Conservation (phyloP, 768 basidiomycete genomes). For the Lactarius tabidus region DNA sequence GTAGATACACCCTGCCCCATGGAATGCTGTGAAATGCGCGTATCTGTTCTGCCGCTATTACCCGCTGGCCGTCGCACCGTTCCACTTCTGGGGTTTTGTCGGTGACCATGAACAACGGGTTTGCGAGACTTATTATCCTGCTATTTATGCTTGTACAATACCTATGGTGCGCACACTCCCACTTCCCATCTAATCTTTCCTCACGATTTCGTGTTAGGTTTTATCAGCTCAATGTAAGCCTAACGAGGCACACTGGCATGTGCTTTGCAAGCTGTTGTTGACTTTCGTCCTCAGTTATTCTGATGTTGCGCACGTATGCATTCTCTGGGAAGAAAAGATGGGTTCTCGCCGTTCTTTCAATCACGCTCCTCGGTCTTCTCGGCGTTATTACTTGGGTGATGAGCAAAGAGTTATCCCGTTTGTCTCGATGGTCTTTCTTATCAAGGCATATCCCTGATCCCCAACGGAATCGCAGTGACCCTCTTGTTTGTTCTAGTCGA, state of each 20-base stretch:
- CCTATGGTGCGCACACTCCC: slow-evolving; percentile 11
- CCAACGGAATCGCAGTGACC: slow-evolving; percentile 2
- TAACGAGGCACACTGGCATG: background rate
- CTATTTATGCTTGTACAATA: slow-evolving; percentile 11
- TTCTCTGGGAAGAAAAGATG: slow-evolving; percentile 13
- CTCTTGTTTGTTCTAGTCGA: background rate
- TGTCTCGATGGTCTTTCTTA: background rate
- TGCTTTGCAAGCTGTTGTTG: background rate
- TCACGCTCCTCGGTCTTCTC: slow-evolving; percentile 2
- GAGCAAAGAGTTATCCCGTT: slow-evolving; percentile 1
- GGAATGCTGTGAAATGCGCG: slow-evolving; percentile 15
- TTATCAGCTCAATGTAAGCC: slow-evolving; percentile 17
- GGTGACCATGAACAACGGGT: background rate
- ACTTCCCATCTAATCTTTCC: background rate
- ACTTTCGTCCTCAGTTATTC: slow-evolving; percentile 8
- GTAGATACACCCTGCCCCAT: slow-evolving; percentile 18
- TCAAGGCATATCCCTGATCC: background rate
- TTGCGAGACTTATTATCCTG: slow-evolving; percentile 3
- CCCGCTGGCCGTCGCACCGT: slow-evolving; percentile 13
- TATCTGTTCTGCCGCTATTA: slow-evolving; percentile 24
- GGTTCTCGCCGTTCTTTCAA: slow-evolving; percentile 7
- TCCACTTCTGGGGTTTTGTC: slow-evolving; percentile 12
- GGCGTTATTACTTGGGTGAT: slow-evolving; percentile 13
- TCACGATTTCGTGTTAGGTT: background rate
- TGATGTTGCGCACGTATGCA: slow-evolving; percentile 23